Conservation (phyloP, 2,329 filamentous ascomycete genomes). For the Didymella arachidicola region DNA sequence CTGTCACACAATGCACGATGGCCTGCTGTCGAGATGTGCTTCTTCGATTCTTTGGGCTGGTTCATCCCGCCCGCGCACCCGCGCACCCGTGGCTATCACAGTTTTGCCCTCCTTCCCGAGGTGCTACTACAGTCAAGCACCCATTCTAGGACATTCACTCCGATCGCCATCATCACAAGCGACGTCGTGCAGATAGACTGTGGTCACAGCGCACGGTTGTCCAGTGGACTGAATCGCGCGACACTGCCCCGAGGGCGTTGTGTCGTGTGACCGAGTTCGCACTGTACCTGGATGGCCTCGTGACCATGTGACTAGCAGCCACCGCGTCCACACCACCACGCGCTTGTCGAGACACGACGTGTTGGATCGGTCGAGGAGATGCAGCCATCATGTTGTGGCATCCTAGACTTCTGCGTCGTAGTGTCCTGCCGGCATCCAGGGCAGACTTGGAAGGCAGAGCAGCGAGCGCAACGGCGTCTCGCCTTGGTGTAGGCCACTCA, state of each 20-base stretch:
- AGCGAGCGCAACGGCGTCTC: no score
- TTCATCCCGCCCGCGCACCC: no score
- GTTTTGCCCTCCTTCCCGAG: neutral
- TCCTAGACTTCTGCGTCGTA: no score
- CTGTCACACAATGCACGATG: neutral
- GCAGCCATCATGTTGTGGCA: no score
- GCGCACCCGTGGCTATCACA: no score
- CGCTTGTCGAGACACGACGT: neutral
- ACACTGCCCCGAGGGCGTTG: neutral
- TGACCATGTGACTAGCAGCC: neutral
- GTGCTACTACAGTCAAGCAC: neutral
- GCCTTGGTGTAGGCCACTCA: no score
- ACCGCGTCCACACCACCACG: neutral
- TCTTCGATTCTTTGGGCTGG: no score
- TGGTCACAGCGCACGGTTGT: constrained; percentile 24
- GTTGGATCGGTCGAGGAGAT: no score
- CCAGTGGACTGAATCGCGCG: neutral
- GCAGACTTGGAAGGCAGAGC: no score
- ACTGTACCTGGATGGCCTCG: neutral
- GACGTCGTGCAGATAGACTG: constrained; percentile 24
- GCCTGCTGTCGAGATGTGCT: neutral
- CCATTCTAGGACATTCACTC: neutral
- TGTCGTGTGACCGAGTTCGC: no score
- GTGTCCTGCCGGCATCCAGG: no score
- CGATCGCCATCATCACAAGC: neutral